These are phyloP conservation scores for Epichloe bromicola DNA, from an alignment of 2,329 filamentous ascomycete genomes.

Conservation along the genomic window DNA sequence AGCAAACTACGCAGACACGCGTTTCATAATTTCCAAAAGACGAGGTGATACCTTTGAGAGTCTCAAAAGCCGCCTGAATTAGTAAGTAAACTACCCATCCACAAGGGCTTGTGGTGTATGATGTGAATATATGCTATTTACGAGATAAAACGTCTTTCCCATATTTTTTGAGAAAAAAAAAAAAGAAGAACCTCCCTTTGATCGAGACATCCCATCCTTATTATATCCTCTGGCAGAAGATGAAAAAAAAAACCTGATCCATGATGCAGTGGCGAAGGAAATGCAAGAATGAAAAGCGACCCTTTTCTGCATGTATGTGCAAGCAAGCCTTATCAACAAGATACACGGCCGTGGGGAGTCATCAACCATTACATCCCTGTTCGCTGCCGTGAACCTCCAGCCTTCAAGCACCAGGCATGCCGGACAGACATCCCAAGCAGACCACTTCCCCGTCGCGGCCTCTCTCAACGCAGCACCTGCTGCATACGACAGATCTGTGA, in stretches of 20 bases:
- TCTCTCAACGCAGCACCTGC: conserved; percentile 54
- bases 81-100: too few species aligned
- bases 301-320: too few species aligned
- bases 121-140: too few species aligned
- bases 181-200: too few species aligned
- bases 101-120: too few species aligned
- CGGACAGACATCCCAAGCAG: conserved; percentile 48
- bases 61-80: too few species aligned
- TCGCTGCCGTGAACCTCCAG: background rate
- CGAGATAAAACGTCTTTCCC: too few species aligned
- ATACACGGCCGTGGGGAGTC: background rate
- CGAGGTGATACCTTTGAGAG: too few species aligned
- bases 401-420: conserved; percentile 25
- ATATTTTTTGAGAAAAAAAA: too few species aligned
- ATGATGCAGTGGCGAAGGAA: background rate
- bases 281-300: background rate
- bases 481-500: conserved; percentile 47
- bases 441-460: conserved; percentile 52
- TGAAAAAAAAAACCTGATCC: too few species aligned
- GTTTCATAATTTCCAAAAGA: background rate
- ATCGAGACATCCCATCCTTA: too few species aligned
- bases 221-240: too few species aligned
- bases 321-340: background rate
- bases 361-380: background rate
- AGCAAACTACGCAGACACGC: background rate